Percentiles rank a stretch among this genome's conserved stretches.
These are phyloP conservation scores for Mucor piriformis DNA, from an alignment of 371 early-diverging fungal genomes.

Conservation along the genomic window DNA sequence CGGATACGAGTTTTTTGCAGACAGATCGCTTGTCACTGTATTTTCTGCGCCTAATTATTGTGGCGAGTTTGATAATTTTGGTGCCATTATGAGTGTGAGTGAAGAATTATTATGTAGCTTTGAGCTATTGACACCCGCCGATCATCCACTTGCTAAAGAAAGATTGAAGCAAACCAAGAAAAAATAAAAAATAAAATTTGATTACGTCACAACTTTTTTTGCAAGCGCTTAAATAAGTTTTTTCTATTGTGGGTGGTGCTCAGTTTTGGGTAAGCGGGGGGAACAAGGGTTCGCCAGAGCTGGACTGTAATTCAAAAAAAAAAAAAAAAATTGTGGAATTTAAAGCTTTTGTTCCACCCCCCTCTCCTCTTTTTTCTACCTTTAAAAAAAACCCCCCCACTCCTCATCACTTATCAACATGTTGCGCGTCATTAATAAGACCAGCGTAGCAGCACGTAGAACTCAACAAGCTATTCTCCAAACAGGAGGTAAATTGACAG, in stretches of 20 bases:
- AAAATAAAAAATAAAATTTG: neutral
- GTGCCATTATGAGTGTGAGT: slow-evolving; percentile 95
- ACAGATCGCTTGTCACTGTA: slow-evolving; percentile 90
- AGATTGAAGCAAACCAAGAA: slow-evolving; percentile 15
- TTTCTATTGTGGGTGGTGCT: neutral
- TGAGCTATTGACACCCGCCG: slow-evolving; percentile 49
- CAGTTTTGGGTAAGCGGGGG: too few relatives aligned
- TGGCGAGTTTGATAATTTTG: slow-evolving; percentile 96
- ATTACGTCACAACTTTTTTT: slow-evolving; percentile 4
- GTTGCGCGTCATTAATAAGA: slow-evolving; percentile 58
- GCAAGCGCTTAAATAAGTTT: too few relatives aligned
- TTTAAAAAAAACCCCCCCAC: slow-evolving; percentile 33
- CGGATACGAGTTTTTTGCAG: slow-evolving; percentile 97
- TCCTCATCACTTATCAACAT: slow-evolving; percentile 28
- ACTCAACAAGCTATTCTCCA: slow-evolving; percentile 49
- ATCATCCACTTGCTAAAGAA: slow-evolving; percentile 36
- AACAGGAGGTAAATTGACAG: slow-evolving; percentile 38
- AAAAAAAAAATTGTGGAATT: too few relatives aligned
- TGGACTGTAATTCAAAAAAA: too few relatives aligned
- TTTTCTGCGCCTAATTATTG: slow-evolving; percentile 98
- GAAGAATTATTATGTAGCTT: slow-evolving; percentile 90
- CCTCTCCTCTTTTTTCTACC: slow-evolving; percentile 11
- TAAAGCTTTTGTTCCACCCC: neutral
- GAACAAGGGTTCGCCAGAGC: too few relatives aligned
- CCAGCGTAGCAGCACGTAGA: slow-evolving; percentile 49